phyloP scores from a whole-genome alignment of 768 basidiomycete species.

The Boletus rufocinnamomeus region DNA sequence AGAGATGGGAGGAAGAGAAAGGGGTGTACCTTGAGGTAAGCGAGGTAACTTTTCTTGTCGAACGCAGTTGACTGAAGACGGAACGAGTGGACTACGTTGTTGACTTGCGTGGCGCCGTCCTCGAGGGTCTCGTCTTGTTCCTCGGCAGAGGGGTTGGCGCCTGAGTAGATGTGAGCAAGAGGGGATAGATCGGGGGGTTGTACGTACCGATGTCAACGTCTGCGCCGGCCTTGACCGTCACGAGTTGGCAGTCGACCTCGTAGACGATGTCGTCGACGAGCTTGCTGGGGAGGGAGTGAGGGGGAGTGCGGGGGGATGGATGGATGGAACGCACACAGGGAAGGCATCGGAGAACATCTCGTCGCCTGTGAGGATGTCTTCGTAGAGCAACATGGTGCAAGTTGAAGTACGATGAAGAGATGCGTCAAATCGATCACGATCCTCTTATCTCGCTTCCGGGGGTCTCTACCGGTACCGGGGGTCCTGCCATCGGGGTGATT shows the following conservation, averaged over 20 bases:
- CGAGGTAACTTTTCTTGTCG: slow-evolving; percentile 87
- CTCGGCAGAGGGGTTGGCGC: slow-evolving; percentile 92
- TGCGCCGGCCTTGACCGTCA: slow-evolving; percentile 69
- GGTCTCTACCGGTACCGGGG: slow-evolving; percentile 5
- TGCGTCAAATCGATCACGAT: slow-evolving; percentile 10
- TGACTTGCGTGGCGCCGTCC: slow-evolving; percentile 73
- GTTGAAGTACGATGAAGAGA: slow-evolving; percentile 5
- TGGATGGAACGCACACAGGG: slow-evolving; percentile 59
- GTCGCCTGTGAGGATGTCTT: slow-evolving; percentile 72
- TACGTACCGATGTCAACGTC: slow-evolving; percentile 85
- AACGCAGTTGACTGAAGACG: slow-evolving; percentile 79
- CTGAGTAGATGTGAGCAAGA: slow-evolving; percentile 40
- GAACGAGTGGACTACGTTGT: slow-evolving; percentile 92
- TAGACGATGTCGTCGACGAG: slow-evolving; percentile 72
- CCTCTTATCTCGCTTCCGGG: slow-evolving; percentile 24
- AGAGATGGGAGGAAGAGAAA: background rate
- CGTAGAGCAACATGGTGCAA: slow-evolving; percentile 69
- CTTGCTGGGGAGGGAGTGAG: slow-evolving; percentile 55
- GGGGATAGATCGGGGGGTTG: background rate
- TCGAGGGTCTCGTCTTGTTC: slow-evolving; percentile 81
- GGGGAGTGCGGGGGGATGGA: background rate
- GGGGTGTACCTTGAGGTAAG: slow-evolving; percentile 69
- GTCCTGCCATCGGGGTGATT: slow-evolving; percentile 3
- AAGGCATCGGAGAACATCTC: slow-evolving; percentile 97
- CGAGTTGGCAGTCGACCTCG: slow-evolving; percentile 82